Evolutionary conservation across 495 filamentous ascomycete genomes (phyloP).

Genomic region (Talaromyces trachyspermus): DNA sequence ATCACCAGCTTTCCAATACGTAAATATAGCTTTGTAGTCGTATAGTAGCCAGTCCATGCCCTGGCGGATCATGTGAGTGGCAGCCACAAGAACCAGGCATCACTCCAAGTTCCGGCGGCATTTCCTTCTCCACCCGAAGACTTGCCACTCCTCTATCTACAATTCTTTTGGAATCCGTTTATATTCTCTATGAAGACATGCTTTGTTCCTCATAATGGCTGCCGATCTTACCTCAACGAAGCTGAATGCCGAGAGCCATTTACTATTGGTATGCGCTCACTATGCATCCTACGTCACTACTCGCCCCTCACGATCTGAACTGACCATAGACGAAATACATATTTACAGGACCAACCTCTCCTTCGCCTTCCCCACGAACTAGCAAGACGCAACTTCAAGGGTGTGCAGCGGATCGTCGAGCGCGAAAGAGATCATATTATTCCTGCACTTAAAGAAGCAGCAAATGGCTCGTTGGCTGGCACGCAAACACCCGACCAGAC

Average conservation of each 20-base stretch:
- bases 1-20: no score
- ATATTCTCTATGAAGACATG: background rate
- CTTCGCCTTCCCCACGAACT: conserved; percentile 88
- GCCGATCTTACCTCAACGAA: conserved; percentile 54
- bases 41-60: conserved; percentile 7
- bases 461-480: conserved; percentile 56
- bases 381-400: conserved; percentile 86
- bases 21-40: no score
- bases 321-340: conserved; percentile 11
- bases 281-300: conserved; percentile 6
- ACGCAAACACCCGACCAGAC: conserved; percentile 57
- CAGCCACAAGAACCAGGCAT: no score
- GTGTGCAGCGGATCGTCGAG: conserved; percentile 74
- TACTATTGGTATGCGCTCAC: conserved; percentile 54
- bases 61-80: no score
- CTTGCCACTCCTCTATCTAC: no score
- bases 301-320: conserved; percentile 1
- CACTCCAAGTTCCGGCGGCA: background rate
- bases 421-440: conserved; percentile 65
- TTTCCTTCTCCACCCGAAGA: no score
- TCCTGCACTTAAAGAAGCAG: conserved; percentile 59
- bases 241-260: conserved; percentile 65
- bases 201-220: conserved; percentile 26
- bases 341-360: conserved; percentile 79
- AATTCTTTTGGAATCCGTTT: background rate